A percentile compares a stretch with the other conserved stretches of the same genome.
Conservation (phyloP, 2,329 filamentous ascomycete species). For the Aspergillus luchuensis region DNA sequence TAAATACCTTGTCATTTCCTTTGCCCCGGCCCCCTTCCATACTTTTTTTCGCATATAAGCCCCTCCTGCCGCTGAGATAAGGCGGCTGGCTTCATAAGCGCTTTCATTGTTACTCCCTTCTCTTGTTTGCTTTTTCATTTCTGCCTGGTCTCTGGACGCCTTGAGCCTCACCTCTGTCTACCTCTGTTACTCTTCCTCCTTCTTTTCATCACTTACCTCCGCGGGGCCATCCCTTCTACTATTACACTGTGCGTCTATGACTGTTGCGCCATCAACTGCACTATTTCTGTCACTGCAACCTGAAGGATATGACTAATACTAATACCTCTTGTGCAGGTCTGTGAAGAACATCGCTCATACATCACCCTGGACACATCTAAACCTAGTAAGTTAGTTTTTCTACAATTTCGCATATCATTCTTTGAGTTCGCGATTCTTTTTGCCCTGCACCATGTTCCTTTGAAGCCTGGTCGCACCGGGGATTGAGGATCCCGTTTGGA, state of each 20-base stretch:
- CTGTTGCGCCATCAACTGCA: background rate
- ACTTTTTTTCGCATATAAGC: constrained; percentile 6
- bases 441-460: background rate
- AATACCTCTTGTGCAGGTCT: background rate
- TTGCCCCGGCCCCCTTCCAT: background rate
- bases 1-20: constrained; percentile 1
- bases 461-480: background rate
- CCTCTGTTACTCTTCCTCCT: background rate
- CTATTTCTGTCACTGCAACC: background rate
- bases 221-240: no score
- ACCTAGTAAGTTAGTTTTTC: constrained; percentile 4
- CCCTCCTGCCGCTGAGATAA: constrained; percentile 10
- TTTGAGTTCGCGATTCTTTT: background rate
- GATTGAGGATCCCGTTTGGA: background rate
- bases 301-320: background rate
- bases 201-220: no score
- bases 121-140: constrained; percentile 14
- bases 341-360: background rate
- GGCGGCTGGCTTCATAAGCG: constrained; percentile 9
- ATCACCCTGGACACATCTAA: background rate
- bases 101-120: constrained; percentile 1
- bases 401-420: background rate
- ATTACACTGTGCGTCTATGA: no score
- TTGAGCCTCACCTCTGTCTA: background rate
- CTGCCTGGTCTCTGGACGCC: background rate